Evolutionary conservation across 176 grass and related monocot genomes (phyloP).

Genomic region (Leersia perrieri): DNA sequence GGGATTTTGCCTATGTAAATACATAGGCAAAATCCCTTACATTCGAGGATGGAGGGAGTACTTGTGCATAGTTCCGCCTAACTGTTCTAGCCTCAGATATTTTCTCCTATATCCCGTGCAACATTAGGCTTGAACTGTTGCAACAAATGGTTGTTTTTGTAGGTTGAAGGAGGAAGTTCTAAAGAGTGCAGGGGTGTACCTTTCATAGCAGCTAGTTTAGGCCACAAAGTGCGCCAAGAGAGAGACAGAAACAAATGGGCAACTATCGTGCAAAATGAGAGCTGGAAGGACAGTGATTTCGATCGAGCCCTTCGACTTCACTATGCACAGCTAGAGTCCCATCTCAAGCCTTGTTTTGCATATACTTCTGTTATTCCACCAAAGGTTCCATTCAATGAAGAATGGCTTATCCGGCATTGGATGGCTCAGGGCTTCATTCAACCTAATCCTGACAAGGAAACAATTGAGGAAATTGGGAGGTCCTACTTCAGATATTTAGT

Average conservation of each 20-base stretch:
- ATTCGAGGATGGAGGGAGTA: too few species aligned
- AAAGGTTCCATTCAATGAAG: slow-evolving; percentile 12
- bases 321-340: slow-evolving; percentile 29
- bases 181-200: slow-evolving; percentile 32
- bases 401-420: slow-evolving; percentile 54
- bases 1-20: too few species aligned
- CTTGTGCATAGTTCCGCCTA: too few species aligned
- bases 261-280: neutral
- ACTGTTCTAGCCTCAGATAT: too few species aligned
- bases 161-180: slow-evolving; percentile 32
- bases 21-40: too few species aligned
- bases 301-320: neutral
- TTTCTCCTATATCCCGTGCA: neutral
- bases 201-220: slow-evolving; percentile 39
- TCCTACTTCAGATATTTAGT: slow-evolving; percentile 38
- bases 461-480: slow-evolving; percentile 20
- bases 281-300: neutral
- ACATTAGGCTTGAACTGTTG: neutral
- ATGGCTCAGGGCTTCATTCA: slow-evolving; percentile 50
- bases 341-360: slow-evolving; percentile 53
- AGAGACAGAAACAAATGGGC: slow-evolving; percentile 28
- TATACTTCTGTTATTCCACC: slow-evolving; percentile 50
- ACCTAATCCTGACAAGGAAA: neutral
- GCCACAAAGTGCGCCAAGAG: slow-evolving; percentile 1
- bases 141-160: neutral